A percentile compares a stretch with the other conserved stretches of the same genome.
Evolutionary conservation across 441 rosid species (phyloP).

Genomic region (Macaranga tanarius): DNA sequence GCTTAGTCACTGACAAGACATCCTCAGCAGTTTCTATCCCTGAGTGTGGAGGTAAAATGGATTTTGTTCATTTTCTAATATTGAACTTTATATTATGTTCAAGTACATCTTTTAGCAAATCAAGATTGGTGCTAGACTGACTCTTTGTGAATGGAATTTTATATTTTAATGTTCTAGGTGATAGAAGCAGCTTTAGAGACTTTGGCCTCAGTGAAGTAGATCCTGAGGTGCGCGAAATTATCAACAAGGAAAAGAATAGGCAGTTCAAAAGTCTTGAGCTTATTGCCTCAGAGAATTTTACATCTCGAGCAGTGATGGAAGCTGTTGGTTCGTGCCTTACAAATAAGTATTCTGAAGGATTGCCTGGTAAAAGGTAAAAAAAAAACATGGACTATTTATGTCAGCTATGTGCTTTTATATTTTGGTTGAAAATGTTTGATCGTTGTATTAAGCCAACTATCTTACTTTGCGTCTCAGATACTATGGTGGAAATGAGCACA

Average conservation of each 20-base stretch:
- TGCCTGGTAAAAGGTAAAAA: slow-evolving; percentile 88
- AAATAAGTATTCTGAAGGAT: slow-evolving; percentile 91
- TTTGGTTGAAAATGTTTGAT: neutral
- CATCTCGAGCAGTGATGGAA: slow-evolving; percentile 92
- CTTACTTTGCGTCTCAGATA: slow-evolving; percentile 43
- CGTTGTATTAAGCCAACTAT: neutral
- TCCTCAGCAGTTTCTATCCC: slow-evolving; percentile 47
- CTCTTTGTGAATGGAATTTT: slow-evolving; percentile 1
- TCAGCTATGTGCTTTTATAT: slow-evolving; percentile 7
- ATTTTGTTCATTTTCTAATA: neutral
- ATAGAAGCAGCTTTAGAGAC: slow-evolving; percentile 46
- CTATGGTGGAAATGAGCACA: slow-evolving; percentile 88
- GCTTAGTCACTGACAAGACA: slow-evolving; percentile 45
- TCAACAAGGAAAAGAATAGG: slow-evolving; percentile 73
- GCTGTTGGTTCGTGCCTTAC: slow-evolving; percentile 94
- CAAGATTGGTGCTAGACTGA: neutral
- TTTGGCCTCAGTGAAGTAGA: slow-evolving; percentile 62
- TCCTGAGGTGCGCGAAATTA: slow-evolving; percentile 66
- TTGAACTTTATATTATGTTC: neutral
- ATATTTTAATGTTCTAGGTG: slow-evolving; percentile 32
- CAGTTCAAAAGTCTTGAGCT: slow-evolving; percentile 67
- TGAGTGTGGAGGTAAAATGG: slow-evolving; percentile 38
- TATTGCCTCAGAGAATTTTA: slow-evolving; percentile 28
- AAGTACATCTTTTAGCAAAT: neutral
- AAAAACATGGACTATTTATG: neutral